A percentile compares a stretch with the other conserved stretches of the same genome.
Evolutionary conservation across 768 basidiomycete species (phyloP).

Genomic region (Boletus reticulatus): DNA sequence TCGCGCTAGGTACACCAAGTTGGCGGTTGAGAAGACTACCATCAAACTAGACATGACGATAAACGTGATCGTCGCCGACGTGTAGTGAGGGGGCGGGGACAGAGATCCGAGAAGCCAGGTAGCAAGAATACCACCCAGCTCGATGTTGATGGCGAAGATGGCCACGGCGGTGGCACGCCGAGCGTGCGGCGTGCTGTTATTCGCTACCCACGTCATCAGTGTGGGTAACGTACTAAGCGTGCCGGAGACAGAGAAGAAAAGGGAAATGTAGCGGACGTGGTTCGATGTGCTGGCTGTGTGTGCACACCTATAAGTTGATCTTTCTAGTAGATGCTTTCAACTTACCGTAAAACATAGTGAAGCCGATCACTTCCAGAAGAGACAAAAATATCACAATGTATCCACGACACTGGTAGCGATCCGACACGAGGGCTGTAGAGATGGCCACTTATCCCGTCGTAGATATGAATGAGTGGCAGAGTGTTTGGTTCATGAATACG

Average conservation of each 20-base stretch:
- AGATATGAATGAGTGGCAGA: neutral
- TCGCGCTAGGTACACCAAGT: neutral
- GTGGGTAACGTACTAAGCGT: conserved; percentile 34
- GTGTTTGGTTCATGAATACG: conserved; percentile 16
- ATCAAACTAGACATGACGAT: neutral
- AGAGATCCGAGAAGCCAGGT: conserved; percentile 2
- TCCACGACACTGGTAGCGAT: conserved; percentile 52
- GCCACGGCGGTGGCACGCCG: neutral
- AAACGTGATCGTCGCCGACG: neutral
- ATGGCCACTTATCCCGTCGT: neutral
- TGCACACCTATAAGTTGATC: neutral
- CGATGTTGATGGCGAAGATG: neutral
- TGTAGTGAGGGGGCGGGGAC: neutral
- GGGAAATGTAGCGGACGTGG: conserved; percentile 49
- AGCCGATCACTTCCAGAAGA: conserved; percentile 47
- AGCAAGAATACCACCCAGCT: neutral
- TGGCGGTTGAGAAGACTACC: neutral
- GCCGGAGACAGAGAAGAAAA: conserved; percentile 56
- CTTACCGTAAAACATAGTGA: conserved; percentile 53
- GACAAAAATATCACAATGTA: conserved; percentile 43
- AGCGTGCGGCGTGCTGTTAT: conserved; percentile 1
- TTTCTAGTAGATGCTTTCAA: neutral
- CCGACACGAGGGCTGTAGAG: conserved; percentile 47
- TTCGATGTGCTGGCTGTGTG: conserved; percentile 28
- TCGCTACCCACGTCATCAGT: neutral